Percentiles rank a stretch among this genome's conserved stretches.
Conservation (phyloP, 108 stramenopile genomes). For the Nitzschia sp. region DNA sequence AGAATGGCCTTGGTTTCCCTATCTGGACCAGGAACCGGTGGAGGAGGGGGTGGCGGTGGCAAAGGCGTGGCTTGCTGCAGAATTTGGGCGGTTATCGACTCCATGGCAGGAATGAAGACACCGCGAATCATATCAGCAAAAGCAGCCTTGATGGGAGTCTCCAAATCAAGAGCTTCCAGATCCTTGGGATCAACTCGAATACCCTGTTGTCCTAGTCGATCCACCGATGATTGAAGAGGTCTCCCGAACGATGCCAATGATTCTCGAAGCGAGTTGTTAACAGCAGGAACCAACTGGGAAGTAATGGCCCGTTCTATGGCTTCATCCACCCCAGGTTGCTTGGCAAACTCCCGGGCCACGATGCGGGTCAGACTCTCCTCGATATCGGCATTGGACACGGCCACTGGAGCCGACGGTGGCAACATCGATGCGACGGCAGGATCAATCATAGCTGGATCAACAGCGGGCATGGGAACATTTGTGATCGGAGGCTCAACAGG, state of each 20-base stretch:
- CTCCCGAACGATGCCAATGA: conserved; percentile 42
- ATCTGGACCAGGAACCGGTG: conserved; percentile 15
- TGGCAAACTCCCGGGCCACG: conserved; percentile 13
- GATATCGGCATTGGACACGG: background rate
- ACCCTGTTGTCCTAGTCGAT: conserved; percentile 49
- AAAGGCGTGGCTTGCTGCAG: conserved; percentile 47
- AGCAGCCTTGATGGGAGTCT: conserved; percentile 46
- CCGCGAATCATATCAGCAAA: conserved; percentile 57
- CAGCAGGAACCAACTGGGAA: conserved; percentile 38
- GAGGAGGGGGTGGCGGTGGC: conserved; percentile 17
- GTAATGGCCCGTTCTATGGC: conserved; percentile 46
- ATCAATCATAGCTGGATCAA: conserved; percentile 20
- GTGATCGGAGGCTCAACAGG: conserved; percentile 3
- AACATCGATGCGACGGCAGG: conserved; percentile 13
- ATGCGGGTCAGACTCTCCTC: background rate
- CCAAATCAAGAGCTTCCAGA: conserved; percentile 42
- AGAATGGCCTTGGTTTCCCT: conserved; percentile 25
- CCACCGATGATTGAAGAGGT: conserved; percentile 48
- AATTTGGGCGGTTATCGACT: conserved; percentile 69
- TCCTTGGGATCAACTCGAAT: conserved; percentile 44
- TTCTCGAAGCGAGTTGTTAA: conserved; percentile 43
- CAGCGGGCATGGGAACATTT: background rate
- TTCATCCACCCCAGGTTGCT: conserved; percentile 8
- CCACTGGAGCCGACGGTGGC: background rate
- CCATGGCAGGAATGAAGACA: conserved; percentile 75